Conservation (phyloP, 2,329 filamentous ascomycete genomes). For the Aspergillus intermedius region DNA sequence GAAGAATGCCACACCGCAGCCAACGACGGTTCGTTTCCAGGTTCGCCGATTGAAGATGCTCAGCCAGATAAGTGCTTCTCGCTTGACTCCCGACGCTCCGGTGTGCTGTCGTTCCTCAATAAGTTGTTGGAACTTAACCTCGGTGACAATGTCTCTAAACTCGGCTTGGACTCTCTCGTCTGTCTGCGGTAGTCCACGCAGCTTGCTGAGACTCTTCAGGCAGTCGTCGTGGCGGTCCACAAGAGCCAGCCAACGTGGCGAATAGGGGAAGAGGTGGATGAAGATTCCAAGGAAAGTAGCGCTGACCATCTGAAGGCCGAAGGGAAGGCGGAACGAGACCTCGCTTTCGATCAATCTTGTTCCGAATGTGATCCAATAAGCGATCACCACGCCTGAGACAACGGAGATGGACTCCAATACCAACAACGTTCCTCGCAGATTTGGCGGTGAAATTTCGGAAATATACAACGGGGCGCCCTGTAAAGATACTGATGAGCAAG, state of each 20-base stretch:
- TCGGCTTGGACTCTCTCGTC: slow-evolving; percentile 46
- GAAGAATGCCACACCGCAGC: slow-evolving; percentile 39
- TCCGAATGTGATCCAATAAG: slow-evolving; percentile 41
- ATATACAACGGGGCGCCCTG: slow-evolving; percentile 45
- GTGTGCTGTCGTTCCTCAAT: too few species aligned
- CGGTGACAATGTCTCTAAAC: slow-evolving; percentile 42
- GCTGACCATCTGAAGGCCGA: slow-evolving; percentile 41
- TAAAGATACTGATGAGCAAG: too few species aligned
- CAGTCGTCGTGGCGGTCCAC: slow-evolving; percentile 40
- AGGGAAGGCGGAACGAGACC: slow-evolving; percentile 43
- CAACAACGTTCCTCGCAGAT: slow-evolving; percentile 16
- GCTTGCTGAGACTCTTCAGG: slow-evolving; percentile 35
- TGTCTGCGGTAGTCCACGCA: slow-evolving; percentile 41
- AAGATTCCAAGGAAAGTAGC: slow-evolving; percentile 21
- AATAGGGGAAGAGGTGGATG: slow-evolving; percentile 45
- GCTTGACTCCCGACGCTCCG: too few species aligned
- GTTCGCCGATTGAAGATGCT: too few species aligned
- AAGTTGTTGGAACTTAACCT: slow-evolving; percentile 42
- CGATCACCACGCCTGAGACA: slow-evolving; percentile 19
- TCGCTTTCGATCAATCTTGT: slow-evolving; percentile 37
- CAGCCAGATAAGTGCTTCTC: too few species aligned
- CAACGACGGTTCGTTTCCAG: slow-evolving; percentile 22
- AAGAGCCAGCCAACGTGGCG: slow-evolving; percentile 46
- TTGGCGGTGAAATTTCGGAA: slow-evolving; percentile 37
- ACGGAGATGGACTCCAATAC: slow-evolving; percentile 20